Percentiles rank a stretch among this genome's conserved stretches.
Evolutionary conservation across 23 red algal species (phyloP).

Genomic region (Chondrus crispus): DNA sequence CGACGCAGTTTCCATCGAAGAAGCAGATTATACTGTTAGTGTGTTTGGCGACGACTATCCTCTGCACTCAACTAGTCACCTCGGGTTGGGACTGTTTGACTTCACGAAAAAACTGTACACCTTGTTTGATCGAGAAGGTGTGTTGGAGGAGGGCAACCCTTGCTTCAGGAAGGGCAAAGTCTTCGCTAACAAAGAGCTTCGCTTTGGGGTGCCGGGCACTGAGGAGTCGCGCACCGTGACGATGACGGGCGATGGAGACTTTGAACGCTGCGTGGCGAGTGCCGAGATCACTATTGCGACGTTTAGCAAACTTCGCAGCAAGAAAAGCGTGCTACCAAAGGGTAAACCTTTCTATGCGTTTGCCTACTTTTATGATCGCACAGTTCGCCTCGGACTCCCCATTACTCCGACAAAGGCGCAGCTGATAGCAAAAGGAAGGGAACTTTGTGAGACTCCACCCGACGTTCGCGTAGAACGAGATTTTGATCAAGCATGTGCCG

Average conservation of each 20-base stretch:
- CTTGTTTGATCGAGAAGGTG: slow-evolving; percentile 50
- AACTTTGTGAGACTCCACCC: slow-evolving; percentile 28
- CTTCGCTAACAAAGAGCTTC: background rate
- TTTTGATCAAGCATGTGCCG: slow-evolving; percentile 35
- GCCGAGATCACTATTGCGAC: slow-evolving; percentile 49
- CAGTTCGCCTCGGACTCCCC: slow-evolving; percentile 44
- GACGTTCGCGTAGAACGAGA: background rate
- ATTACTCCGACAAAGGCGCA: slow-evolving; percentile 36
- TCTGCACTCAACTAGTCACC: slow-evolving; percentile 49
- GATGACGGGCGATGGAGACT: slow-evolving; percentile 66
- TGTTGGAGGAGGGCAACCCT: slow-evolving; percentile 62
- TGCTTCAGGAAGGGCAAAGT: slow-evolving; percentile 59
- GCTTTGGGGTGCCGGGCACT: background rate
- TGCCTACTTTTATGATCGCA: slow-evolving; percentile 83
- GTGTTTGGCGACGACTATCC: slow-evolving; percentile 32
- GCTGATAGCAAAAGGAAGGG: slow-evolving; percentile 38
- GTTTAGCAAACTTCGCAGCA: slow-evolving; percentile 10
- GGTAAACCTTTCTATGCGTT: slow-evolving; percentile 53
- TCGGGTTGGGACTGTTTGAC: slow-evolving; percentile 58
- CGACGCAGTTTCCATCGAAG: background rate
- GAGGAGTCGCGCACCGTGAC: slow-evolving; percentile 35
- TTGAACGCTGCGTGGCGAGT: slow-evolving; percentile 58
- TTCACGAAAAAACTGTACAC: slow-evolving; percentile 57
- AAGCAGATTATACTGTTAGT: background rate
- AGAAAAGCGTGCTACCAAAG: slow-evolving; percentile 31